A percentile compares a stretch with the other conserved stretches of the same genome.
Evolutionary conservation across 1,284 basidiomycete species (phyloP).

Genomic region (Ustilago sp.): DNA sequence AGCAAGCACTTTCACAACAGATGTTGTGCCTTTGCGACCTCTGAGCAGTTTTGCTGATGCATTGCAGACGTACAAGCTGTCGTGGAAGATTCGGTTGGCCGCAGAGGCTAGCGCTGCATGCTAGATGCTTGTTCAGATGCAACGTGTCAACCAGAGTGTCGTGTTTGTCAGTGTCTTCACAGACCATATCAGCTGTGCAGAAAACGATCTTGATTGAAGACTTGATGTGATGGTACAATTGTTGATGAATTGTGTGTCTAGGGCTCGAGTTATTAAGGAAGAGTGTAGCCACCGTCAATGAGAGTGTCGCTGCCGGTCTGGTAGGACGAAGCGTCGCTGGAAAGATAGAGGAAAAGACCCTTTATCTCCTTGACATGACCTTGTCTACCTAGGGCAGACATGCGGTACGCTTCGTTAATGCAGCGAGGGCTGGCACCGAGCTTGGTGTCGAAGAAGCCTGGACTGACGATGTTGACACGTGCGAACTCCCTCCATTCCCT

Average conservation of each 20-base stretch:
- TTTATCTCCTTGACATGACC: slow-evolving; percentile 67
- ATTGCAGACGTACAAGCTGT: slow-evolving; percentile 63
- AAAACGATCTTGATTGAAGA: not conserved
- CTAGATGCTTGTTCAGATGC: not conserved
- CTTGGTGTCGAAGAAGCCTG: slow-evolving; percentile 67
- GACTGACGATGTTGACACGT: slow-evolving; percentile 68
- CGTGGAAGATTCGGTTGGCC: slow-evolving; percentile 62
- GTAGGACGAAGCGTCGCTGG: slow-evolving; percentile 55
- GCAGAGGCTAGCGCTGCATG: slow-evolving; percentile 36
- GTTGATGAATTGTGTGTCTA: not conserved
- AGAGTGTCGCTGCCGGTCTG: slow-evolving; percentile 55
- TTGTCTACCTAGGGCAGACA: slow-evolving; percentile 60
- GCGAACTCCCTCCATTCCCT: slow-evolving; percentile 67
- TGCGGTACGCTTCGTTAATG: slow-evolving; percentile 54
- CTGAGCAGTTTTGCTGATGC: slow-evolving; percentile 60
- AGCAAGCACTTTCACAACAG: not conserved
- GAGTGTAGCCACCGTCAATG: slow-evolving; percentile 62
- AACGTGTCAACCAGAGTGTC: no score
- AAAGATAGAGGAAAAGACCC: slow-evolving; percentile 62
- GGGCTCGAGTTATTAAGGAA: slow-evolving; percentile 19
- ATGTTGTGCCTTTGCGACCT: slow-evolving; percentile 6
- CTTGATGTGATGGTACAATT: not conserved
- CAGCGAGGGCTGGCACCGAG: slow-evolving; percentile 57
- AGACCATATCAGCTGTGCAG: not conserved
- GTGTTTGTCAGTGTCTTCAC: not conserved